Evolutionary conservation across 768 basidiomycete genomes (phyloP), one percentile per base, ranked within the genome.

Genomic region (Inosperma sp.): DNA sequence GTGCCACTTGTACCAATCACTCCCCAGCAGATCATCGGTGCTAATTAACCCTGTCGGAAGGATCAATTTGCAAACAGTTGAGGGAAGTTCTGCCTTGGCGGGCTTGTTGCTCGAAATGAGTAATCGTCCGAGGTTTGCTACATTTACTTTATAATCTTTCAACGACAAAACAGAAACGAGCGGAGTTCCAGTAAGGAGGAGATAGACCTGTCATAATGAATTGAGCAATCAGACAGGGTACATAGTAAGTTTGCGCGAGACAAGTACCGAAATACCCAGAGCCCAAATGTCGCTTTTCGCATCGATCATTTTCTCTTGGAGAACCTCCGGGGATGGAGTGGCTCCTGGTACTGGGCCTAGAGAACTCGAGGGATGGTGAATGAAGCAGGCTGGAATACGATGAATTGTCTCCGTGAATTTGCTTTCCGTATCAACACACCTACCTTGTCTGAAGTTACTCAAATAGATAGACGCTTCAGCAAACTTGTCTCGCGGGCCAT

Each of bases 81-180:
- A 16, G 17, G 40, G 40, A 4, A 42, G 23, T n/a, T 42, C 40
- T 17, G 17, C 6, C 14, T 7, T 26, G 6, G 40, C n/a, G 40
- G 27, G 40, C 40, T 41, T 41, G 40, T 25, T 41, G 40, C 40
- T 41, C 17, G 40, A 41, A 25, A 41, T 9, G 14, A 25, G 40
- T 23, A 8, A 41, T 41, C 16, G 39, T 40, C 26, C 39, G 13
- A 40, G 39, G 26, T 40, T 40, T n/a, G 39, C 39, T 23, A 40
- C 10, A n/a, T 21, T 25, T 41, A 23, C 40, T 41, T 41, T 41
- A 16, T 25, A n/a, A 25, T 25, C 23, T n/a, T 25, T 23, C 23
- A 19, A n/a, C 40, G 40, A 25, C 2, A 22, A 21, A 39, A 13
- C 36, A 17, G 19, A 1, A 39, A 39, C 9, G 36, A 39, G 36